Evolutionary conservation across 176 grass and related monocot species (phyloP).

Genomic region (sorghum (Sorghum bicolor)): Sorghum_bicolor_NCBIv3 NC_012873.2:68357501-68358000

Average conservation of each 20-base stretch:
- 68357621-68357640: slow-evolving; percentile 69
- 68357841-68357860: background rate
- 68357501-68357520: background rate
- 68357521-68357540: slow-evolving; percentile 57
- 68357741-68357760: background rate
- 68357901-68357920: background rate
- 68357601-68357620: slow-evolving; percentile 75
- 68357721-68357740: background rate
- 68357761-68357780: background rate
- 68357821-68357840: background rate
- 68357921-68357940: background rate
- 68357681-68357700: background rate
- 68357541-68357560: slow-evolving; percentile 62
- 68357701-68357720: background rate
- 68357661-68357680: background rate
- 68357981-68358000: background rate
- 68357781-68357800: background rate
- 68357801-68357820: background rate
- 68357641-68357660: slow-evolving; percentile 32
- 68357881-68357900: background rate
- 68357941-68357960: background rate
- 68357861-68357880: background rate
- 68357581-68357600: slow-evolving; percentile 65
- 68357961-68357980: background rate
- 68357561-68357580: slow-evolving; percentile 63